Conservation (phyloP, 345 rosid species). For the Populus euphratica region DNA sequence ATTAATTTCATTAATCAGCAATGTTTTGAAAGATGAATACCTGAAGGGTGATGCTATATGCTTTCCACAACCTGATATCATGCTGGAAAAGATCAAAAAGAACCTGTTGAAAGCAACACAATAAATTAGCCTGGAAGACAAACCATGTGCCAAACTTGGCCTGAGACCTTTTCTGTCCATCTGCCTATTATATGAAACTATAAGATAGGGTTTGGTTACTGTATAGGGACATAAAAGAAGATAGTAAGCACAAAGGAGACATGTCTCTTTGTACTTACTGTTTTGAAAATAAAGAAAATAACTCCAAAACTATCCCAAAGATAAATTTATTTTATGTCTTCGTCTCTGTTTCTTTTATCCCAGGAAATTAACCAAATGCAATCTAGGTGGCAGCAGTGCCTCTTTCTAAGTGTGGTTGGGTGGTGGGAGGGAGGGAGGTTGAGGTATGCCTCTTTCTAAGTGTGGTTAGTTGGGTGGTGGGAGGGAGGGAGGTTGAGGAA, state of each 20-base stretch:
- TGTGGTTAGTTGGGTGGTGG: neutral
- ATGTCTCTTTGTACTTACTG: no score
- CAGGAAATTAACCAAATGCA: no score
- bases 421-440: neutral
- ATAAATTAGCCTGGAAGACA: neutral
- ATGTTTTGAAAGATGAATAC: neutral
- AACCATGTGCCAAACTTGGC: neutral
- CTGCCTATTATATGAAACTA: neutral
- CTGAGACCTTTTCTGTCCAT: neutral
- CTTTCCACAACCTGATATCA: constrained; percentile 78
- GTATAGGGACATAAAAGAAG: no score
- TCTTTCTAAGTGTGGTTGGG: neutral
- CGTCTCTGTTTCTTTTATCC: no score
- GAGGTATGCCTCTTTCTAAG: neutral
- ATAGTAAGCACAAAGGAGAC: no score
- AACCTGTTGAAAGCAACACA: constrained; percentile 42
- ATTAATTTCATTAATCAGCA: neutral
- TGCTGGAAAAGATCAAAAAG: constrained; percentile 80
- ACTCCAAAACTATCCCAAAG: no score
- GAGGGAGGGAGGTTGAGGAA: neutral
- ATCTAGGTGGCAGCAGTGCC: neutral
- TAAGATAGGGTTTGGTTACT: neutral
- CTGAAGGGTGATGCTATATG: constrained; percentile 66
- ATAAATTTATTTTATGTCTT: no score
- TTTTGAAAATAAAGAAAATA: no score